phyloP scores from a whole-genome alignment of 352 stramenopile genomes.

The Phytopythium boreale region DNA sequence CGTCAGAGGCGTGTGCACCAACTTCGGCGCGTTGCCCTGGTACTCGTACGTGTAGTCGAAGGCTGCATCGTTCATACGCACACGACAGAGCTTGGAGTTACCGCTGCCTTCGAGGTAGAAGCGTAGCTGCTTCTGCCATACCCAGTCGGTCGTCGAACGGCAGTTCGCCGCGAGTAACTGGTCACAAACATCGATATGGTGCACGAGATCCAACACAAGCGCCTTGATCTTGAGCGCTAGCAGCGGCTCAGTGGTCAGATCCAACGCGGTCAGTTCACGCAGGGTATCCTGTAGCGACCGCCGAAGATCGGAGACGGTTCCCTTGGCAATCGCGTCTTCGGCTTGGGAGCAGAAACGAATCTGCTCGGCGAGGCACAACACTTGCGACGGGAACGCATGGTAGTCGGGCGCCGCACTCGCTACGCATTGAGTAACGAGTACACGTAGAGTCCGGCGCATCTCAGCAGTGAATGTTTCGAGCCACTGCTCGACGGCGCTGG shows the following conservation, averaged over 20 bases:
- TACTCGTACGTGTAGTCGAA: conserved; percentile 96
- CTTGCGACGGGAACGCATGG: conserved; percentile 86
- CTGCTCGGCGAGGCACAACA: conserved; percentile 90
- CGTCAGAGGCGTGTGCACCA: conserved; percentile 93
- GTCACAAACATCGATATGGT: conserved; percentile 94
- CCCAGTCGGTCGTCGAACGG: conserved; percentile 68
- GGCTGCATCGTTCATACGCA: conserved; percentile 75
- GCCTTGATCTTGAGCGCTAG: conserved; percentile 94
- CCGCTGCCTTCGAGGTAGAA: conserved; percentile 80
- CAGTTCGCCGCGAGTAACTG: conserved; percentile 74
- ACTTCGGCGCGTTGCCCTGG: conserved; percentile 91
- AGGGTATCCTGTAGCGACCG: conserved; percentile 63
- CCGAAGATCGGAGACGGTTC: conserved; percentile 62
- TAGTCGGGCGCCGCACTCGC: conserved; percentile 79
- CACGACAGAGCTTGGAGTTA: conserved; percentile 28
- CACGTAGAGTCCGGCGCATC: conserved; percentile 89
- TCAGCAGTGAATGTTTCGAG: conserved; percentile 89
- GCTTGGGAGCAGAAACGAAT: conserved; percentile 90
- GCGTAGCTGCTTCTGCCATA: conserved; percentile 93
- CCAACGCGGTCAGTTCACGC: conserved; percentile 72
- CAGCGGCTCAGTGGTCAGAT: conserved; percentile 83
- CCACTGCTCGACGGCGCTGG: conserved; percentile 92
- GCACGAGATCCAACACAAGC: conserved; percentile 94
- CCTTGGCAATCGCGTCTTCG: conserved; percentile 85
- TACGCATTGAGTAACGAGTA: conserved; percentile 76